Percentiles rank a stretch among this genome's conserved stretches.
These are phyloP conservation scores for Ganoderma leucocontextum DNA, from an alignment of 1,284 basidiomycete species.

Conservation along the genomic window DNA sequence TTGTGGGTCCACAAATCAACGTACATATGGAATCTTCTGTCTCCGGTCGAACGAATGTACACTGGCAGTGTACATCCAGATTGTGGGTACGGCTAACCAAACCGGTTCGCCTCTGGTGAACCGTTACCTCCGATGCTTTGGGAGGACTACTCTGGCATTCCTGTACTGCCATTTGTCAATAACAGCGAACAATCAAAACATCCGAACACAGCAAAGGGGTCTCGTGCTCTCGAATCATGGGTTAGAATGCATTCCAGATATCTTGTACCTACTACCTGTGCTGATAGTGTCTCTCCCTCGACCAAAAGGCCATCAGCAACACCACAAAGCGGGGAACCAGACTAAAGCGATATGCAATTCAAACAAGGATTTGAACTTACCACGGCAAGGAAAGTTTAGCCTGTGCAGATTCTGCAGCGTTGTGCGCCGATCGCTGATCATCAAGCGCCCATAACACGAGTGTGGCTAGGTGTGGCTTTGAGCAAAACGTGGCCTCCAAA, in stretches of 20 bases:
- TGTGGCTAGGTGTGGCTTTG: constrained; percentile 1
- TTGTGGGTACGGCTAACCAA: not conserved
- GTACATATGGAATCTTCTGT: constrained; percentile 1
- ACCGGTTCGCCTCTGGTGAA: not conserved
- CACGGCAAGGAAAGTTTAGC: not conserved
- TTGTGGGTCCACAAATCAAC: not conserved
- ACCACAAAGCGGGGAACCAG: not conserved
- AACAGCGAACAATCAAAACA: not conserved
- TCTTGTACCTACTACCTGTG: not conserved
- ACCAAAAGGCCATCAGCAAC: not conserved
- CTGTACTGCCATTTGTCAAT: not conserved
- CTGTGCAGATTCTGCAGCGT: not conserved
- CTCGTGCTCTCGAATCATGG: not conserved
- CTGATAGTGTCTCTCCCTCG: not conserved
- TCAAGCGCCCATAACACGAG: constrained; percentile 1
- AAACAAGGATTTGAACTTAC: not conserved
- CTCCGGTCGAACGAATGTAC: not conserved
- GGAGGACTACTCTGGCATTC: not conserved
- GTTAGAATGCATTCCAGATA: not conserved
- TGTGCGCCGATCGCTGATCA: not conserved
- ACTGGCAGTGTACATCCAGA: not conserved
- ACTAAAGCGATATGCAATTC: not conserved
- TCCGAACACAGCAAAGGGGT: not conserved
- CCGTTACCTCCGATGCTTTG: constrained; percentile 6
- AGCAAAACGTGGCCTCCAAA: constrained; percentile 1